These are phyloP conservation scores for Candida alai DNA, from an alignment of 805 yeast species.

Conservation along the genomic window DNA sequence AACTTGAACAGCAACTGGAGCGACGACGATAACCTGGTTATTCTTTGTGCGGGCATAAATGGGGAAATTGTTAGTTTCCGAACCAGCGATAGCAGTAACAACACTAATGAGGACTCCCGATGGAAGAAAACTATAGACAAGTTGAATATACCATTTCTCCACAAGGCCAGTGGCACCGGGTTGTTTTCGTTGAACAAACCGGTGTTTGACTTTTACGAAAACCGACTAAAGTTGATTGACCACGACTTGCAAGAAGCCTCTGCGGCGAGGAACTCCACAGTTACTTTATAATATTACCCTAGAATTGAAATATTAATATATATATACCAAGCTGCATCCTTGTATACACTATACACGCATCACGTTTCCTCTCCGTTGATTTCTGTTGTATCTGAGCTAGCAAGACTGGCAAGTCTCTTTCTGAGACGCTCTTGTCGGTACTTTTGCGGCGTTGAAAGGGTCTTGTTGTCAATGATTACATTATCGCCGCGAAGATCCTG, in stretches of 20 bases:
- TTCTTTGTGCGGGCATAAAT: conserved; percentile 32
- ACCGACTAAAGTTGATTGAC: conserved; percentile 26
- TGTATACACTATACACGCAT: not conserved
- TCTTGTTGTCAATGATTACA: conserved; percentile 15
- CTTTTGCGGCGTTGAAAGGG: conserved; percentile 38
- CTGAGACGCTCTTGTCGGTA: conserved; percentile 38
- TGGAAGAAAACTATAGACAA: conserved; percentile 15
- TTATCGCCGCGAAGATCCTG: conserved; percentile 50
- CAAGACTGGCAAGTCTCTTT: conserved; percentile 15
- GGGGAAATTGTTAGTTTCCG: conserved; percentile 31
- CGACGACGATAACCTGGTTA: conserved; percentile 4
- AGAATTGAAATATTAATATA: too few species aligned
- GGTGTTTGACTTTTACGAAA: conserved; percentile 25
- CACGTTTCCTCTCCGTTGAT: not conserved
- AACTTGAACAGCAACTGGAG: conserved; percentile 22
- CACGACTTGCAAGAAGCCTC: conserved; percentile 30
- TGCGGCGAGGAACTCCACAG: conserved; percentile 1
- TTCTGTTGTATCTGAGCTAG: not conserved
- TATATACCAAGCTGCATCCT: too few species aligned
- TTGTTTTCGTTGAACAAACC: conserved; percentile 33
- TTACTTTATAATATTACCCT: conserved; percentile 6
- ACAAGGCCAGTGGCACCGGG: conserved; percentile 40
- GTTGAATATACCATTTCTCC: conserved; percentile 29
- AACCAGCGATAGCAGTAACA: conserved; percentile 10
- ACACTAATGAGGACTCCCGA: conserved; percentile 9